phyloP scores from a whole-genome alignment of 352 stramenopile genomes.

The Globisporangium sylvaticum region DNA sequence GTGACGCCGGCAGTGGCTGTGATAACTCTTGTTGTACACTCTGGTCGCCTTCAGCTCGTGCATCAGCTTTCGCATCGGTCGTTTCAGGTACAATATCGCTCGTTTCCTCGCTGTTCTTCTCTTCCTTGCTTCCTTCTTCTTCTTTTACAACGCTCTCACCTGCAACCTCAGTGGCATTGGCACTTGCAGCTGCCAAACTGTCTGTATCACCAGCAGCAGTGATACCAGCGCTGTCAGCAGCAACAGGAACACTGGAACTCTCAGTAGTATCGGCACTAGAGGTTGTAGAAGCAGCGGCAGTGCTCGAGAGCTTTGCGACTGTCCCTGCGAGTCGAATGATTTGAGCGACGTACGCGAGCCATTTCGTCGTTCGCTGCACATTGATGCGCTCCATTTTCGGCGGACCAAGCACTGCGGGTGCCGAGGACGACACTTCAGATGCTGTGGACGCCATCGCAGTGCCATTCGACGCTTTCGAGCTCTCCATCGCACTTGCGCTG shows the following conservation, averaged over 20 bases:
- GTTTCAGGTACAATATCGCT: neutral
- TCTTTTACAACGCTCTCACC: neutral
- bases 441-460: neutral
- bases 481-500: neutral
- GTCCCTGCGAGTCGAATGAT: constrained; percentile 58
- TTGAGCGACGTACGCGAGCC: constrained; percentile 57
- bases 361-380: constrained; percentile 68
- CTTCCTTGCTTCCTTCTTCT: neutral
- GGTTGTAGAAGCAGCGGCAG: neutral
- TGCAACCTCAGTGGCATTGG: neutral
- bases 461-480: neutral
- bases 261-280: neutral
- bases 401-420: constrained; percentile 29
- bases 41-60: neutral
- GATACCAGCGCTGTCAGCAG: neutral
- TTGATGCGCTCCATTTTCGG: constrained; percentile 82
- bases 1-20: neutral
- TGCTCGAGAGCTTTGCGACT: constrained; percentile 11
- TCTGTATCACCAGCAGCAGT: no score
- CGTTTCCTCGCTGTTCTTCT: neutral
- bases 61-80: neutral
- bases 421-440: neutral
- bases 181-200: neutral
- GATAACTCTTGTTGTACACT: neutral
- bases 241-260: neutral